These are phyloP conservation scores for Prunus mume DNA, from an alignment of 306 rosid species.

Conservation along the genomic window DNA sequence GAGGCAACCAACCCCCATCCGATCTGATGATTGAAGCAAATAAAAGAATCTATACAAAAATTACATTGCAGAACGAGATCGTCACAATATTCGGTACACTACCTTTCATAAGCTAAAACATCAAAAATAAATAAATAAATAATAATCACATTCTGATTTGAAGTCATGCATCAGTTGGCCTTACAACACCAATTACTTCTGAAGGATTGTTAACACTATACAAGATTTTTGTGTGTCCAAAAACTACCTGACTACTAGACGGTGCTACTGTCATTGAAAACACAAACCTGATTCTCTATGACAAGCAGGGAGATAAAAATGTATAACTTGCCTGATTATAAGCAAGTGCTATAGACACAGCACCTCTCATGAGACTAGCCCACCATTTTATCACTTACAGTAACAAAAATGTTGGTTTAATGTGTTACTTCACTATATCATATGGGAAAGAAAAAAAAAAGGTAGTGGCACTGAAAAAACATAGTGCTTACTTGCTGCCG, in stretches of 20 bases:
- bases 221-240: no score
- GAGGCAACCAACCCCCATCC: background rate
- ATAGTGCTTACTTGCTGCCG: conserved; percentile 62
- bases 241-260: background rate
- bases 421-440: conserved; percentile 12
- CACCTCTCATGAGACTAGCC: conserved; percentile 99
- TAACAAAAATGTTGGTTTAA: conserved; percentile 18
- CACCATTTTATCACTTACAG: conserved; percentile 83
- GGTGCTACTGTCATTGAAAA: background rate
- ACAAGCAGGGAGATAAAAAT: background rate
- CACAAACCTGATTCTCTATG: conserved; percentile 1
- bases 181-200: no score
- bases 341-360: conserved; percentile 96
- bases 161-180: conserved; percentile 13
- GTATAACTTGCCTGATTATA: conserved; percentile 75
- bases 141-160: conserved; percentile 9
- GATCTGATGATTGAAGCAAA: background rate
- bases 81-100: background rate
- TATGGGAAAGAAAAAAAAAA: background rate
- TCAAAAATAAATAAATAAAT: conserved; percentile 6
- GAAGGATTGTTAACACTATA: no score
- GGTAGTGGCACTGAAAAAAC: conserved; percentile 7
- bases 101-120: conserved; percentile 27
- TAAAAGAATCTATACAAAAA: conserved; percentile 15
- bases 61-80: background rate